Evolutionary conservation across 225 moss, liverwort and hornwort species (phyloP).

Genomic region (Straminergon stramineum): DNA sequence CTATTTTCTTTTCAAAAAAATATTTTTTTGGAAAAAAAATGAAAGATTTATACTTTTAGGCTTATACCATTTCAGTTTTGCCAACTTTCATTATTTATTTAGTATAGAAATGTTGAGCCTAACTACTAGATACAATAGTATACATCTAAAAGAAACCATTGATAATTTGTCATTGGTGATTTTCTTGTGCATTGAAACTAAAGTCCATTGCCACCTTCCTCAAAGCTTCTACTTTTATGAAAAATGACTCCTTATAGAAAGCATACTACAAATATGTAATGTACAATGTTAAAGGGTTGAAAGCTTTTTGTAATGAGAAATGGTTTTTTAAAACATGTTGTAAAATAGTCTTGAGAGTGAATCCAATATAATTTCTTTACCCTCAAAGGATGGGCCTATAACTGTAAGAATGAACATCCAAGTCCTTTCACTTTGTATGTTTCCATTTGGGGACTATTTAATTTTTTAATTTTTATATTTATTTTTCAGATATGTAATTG

Average conservation of each 20-base stretch:
- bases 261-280: too few species aligned
- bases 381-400: fast-evolving
- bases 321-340: background rate
- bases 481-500: background rate
- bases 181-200: background rate
- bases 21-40: too few species aligned
- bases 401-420: background rate
- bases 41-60: too few species aligned
- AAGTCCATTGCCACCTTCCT: background rate
- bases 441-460: too few species aligned
- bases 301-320: background rate
- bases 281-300: background rate
- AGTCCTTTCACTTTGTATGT: background rate
- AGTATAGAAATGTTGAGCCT: background rate
- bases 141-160: background rate
- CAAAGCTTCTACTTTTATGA: too few species aligned
- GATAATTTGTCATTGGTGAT: background rate
- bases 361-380: background rate
- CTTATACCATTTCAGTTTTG: background rate
- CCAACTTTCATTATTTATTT: background rate
- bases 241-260: too few species aligned
- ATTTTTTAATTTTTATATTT: background rate
- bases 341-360: background rate
- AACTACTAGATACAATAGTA: fast-evolving
- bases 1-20: too few species aligned